A percentile compares a stretch with the other conserved stretches of the same genome.
phyloP scores from a whole-genome alignment of 768 basidiomycete species.

The Suillus discolor region DNA sequence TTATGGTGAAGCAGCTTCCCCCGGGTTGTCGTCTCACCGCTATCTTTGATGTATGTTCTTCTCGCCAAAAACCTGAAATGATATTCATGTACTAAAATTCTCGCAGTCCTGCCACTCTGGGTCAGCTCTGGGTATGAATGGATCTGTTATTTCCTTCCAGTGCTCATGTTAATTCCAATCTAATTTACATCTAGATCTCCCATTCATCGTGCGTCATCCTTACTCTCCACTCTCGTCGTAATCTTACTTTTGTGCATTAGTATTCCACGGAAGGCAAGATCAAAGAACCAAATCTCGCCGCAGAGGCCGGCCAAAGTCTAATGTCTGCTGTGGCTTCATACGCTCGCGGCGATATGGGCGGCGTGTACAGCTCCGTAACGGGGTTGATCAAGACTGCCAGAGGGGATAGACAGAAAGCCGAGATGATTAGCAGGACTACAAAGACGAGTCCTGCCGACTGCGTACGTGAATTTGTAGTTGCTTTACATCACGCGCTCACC shows the following conservation, averaged over 20 bases:
- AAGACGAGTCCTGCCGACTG: constrained; percentile 86
- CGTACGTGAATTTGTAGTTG: constrained; percentile 46
- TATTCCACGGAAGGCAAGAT: constrained; percentile 96
- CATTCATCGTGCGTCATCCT: constrained; percentile 55
- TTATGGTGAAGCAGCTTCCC: constrained; percentile 82
- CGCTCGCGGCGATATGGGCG: constrained; percentile 76
- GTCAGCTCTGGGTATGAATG: constrained; percentile 68
- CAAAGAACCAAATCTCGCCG: constrained; percentile 89
- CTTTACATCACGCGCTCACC: neutral
- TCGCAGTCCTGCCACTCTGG: constrained; percentile 86
- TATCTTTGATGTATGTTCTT: constrained; percentile 66
- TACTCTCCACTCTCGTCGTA: neutral
- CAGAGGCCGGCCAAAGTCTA: constrained; percentile 86
- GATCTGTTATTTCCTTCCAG: neutral
- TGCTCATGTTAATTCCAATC: neutral
- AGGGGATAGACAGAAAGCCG: constrained; percentile 64
- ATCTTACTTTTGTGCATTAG: constrained; percentile 34
- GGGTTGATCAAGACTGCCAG: constrained; percentile 76
- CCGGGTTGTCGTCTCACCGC: constrained; percentile 87
- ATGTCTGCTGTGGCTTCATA: constrained; percentile 80
- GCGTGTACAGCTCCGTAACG: constrained; percentile 73
- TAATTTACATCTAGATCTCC: constrained; percentile 51
- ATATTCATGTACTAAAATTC: constrained; percentile 7
- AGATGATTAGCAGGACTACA: constrained; percentile 57
- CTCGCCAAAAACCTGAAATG: neutral